These are phyloP conservation scores for Talaromyces stipitatus DNA, from an alignment of 495 filamentous ascomycete genomes.

Conservation along the genomic window DNA sequence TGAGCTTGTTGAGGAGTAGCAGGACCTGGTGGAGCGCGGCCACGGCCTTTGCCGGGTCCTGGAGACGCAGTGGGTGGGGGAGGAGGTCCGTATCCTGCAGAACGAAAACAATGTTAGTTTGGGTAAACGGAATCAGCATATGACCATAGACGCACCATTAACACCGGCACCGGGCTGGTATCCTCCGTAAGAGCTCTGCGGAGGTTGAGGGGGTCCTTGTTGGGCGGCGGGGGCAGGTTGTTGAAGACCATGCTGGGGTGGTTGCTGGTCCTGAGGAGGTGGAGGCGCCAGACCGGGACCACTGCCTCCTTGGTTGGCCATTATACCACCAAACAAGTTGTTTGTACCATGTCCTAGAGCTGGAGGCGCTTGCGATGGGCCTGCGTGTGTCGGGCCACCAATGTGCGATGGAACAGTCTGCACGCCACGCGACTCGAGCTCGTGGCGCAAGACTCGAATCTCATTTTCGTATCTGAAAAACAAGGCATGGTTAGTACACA, in stretches of 20 bases:
- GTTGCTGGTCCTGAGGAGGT: conserved; percentile 56
- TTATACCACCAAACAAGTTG: conserved; percentile 91
- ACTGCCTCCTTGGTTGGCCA: conserved; percentile 82
- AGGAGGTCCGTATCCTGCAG: conserved; percentile 54
- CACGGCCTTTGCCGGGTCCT: conserved; percentile 62
- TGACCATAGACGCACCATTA: conserved; percentile 48
- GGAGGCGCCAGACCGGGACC: conserved; percentile 84
- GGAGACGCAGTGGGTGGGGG: conserved; percentile 85
- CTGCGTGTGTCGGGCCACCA: conserved; percentile 56
- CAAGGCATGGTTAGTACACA: background rate
- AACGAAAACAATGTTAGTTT: background rate
- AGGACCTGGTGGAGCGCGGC: conserved; percentile 57
- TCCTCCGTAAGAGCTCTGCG: conserved; percentile 49
- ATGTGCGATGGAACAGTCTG: conserved; percentile 57
- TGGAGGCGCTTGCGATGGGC: conserved; percentile 74
- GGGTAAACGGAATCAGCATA: background rate
- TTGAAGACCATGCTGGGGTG: conserved; percentile 52
- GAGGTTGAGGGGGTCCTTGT: conserved; percentile 55
- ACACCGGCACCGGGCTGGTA: conserved; percentile 57
- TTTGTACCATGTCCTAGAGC: conserved; percentile 85
- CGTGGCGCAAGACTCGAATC: conserved; percentile 71
- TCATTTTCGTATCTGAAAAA: conserved; percentile 82
- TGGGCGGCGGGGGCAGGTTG: conserved; percentile 52
- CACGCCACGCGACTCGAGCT: conserved; percentile 81
- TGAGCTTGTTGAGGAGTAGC: conserved; percentile 87